Conservation (phyloP, 305 asterid species). For the Fraxinus albicans region DNA sequence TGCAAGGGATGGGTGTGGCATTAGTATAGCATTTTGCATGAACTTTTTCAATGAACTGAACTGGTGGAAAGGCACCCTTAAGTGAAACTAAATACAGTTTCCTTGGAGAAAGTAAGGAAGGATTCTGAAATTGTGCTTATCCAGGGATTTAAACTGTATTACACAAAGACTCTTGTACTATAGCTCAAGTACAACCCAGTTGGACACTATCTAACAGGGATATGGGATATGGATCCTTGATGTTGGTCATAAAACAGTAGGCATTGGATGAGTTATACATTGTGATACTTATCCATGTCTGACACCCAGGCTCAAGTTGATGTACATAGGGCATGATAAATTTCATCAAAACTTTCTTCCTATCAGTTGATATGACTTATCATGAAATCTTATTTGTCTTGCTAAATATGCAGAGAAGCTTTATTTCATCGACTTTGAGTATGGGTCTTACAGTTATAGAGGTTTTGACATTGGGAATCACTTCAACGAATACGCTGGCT, state of each 20-base stretch:
- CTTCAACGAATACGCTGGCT: constrained; percentile 98
- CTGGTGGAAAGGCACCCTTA: neutral
- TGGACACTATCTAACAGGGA: neutral
- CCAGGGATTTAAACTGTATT: neutral
- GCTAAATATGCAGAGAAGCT: constrained; percentile 64
- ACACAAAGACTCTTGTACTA: neutral
- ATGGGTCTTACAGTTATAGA: constrained; percentile 90
- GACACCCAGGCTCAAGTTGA: neutral
- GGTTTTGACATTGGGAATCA: constrained; percentile 99
- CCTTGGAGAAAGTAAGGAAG: neutral
- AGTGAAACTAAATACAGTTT: neutral
- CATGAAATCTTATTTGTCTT: constrained; percentile 23
- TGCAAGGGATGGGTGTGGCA: neutral
- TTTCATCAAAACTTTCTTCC: constrained; percentile 12
- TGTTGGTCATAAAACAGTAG: neutral
- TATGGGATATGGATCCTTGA: neutral
- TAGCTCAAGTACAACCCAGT: neutral
- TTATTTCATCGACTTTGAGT: constrained; percentile 95
- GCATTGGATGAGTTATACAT: neutral
- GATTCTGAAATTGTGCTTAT: neutral
- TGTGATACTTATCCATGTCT: neutral
- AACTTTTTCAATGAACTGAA: neutral
- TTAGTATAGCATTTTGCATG: neutral
- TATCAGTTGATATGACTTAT: constrained; percentile 9
- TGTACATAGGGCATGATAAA: neutral